These are phyloP conservation scores for Gossypium ekmanianum DNA, from an alignment of 345 rosid species.

Conservation along the genomic window DNA sequence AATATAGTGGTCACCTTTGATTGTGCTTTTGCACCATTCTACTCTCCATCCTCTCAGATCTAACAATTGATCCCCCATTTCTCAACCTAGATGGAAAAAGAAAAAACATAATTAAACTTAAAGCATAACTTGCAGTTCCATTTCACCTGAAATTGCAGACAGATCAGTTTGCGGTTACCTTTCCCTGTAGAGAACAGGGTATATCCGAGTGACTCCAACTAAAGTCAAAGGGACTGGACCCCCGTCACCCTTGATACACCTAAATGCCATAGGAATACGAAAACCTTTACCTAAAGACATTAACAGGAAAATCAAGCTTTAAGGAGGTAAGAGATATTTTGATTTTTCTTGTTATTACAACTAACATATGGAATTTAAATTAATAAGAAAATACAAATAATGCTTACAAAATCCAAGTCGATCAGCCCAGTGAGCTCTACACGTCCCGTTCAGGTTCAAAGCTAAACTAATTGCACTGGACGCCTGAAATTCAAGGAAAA, in stretches of 20 bases:
- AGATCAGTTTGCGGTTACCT: conserved; percentile 41
- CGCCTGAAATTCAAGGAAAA: conserved; percentile 51
- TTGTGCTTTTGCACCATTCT: conserved; percentile 45
- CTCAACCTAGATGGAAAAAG: conserved; percentile 43
- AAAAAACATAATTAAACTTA: conserved; percentile 4
- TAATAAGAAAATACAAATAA: conserved; percentile 19
- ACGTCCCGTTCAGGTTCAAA: conserved; percentile 86
- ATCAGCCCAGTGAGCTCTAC: conserved; percentile 94
- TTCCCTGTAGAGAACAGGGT: conserved; percentile 88
- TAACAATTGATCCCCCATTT: conserved; percentile 59
- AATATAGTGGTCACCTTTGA: conserved; percentile 30
- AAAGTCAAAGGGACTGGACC: conserved; percentile 77
- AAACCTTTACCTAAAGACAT: conserved; percentile 56
- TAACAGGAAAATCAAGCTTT: conserved; percentile 24
- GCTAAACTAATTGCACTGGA: conserved; percentile 47
- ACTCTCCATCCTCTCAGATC: conserved; percentile 83
- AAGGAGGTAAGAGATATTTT: conserved; percentile 20
- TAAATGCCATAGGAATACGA: conserved; percentile 72
- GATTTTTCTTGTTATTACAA: conserved; percentile 16
- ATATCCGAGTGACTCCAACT: conserved; percentile 82
- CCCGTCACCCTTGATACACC: conserved; percentile 84
- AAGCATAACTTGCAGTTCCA: conserved; percentile 12
- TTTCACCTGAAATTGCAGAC: conserved; percentile 15
- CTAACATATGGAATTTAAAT: conserved; percentile 3
- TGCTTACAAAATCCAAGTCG: conserved; percentile 85